A percentile compares a stretch with the other conserved stretches of the same genome.
Conservation (phyloP, 106 monocot genomes). For the Allium fistulosum region DNA sequence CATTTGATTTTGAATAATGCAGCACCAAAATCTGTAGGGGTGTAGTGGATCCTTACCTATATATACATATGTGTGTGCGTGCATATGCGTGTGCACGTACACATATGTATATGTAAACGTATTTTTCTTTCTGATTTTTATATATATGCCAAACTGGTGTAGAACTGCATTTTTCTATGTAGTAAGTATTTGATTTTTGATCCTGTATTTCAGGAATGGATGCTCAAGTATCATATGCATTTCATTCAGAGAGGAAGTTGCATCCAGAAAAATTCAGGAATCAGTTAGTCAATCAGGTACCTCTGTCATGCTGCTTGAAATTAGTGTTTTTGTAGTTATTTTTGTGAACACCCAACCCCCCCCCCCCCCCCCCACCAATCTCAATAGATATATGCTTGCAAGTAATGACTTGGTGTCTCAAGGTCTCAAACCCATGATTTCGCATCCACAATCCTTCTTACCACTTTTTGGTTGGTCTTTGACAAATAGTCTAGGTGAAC, state of each 20-base stretch:
- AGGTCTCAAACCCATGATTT: neutral
- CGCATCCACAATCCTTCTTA: neutral
- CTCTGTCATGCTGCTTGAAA: constrained; percentile 2
- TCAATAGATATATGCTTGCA: neutral
- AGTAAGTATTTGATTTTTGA: neutral
- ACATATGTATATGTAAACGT: neutral
- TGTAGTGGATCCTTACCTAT: neutral
- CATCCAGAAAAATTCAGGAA: constrained; percentile 87
- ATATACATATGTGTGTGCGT: neutral
- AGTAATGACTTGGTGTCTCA: neutral
- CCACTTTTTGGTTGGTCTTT: too few species aligned
- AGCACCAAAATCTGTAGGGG: neutral
- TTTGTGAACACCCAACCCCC: neutral
- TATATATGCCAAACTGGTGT: neutral
- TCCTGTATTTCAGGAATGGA: constrained; percentile 49
- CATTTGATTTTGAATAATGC: too few species aligned
- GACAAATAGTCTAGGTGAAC: too few species aligned
- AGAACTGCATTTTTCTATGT: neutral
- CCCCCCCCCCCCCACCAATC: neutral
- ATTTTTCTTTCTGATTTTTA: neutral
- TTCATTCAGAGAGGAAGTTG: constrained; percentile 62
- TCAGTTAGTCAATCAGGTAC: constrained; percentile 60
- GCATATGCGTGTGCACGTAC: too few species aligned
- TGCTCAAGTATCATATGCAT: constrained; percentile 77
- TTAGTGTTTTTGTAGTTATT: neutral